Evolutionary conservation across 371 early-diverging fungal species (phyloP).

Genomic region (Zopfochytrium polystomum): DNA sequence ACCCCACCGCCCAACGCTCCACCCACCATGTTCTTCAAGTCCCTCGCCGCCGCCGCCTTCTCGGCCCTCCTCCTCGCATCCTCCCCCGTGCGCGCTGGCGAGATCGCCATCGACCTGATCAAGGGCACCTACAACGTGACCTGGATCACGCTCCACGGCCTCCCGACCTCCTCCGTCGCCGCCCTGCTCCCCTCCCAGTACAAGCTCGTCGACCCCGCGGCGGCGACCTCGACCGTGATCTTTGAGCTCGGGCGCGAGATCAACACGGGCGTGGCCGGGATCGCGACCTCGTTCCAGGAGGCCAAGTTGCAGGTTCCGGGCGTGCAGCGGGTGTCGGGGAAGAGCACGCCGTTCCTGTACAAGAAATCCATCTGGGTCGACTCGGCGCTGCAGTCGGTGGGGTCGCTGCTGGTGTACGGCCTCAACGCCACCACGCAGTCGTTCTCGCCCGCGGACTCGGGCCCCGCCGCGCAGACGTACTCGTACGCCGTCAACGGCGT

Average conservation of each 20-base stretch:
- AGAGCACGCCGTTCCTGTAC: conserved; percentile 4
- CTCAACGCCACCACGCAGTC: too few species aligned
- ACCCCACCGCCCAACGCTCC: too few species aligned
- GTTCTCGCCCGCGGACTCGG: too few species aligned
- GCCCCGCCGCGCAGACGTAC: too few species aligned
- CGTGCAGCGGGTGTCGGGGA: background rate
- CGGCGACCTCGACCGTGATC: background rate
- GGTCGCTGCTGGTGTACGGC: too few species aligned
- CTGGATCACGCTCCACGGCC: conserved; percentile 1
- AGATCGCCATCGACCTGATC: background rate
- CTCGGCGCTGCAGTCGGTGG: background rate
- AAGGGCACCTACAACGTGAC: conserved; percentile 9
- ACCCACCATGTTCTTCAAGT: too few species aligned
- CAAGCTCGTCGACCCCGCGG: background rate
- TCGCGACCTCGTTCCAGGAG: conserved; percentile 2
- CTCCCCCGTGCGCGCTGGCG: background rate
- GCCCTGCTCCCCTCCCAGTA: background rate
- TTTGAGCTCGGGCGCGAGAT: conserved; percentile 7
- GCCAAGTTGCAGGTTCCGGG: conserved; percentile 4
- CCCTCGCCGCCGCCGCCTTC: conserved; percentile 4
- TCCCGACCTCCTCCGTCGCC: background rate
- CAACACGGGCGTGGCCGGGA: background rate
- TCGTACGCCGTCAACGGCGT: too few species aligned
- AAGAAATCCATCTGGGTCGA: conserved; percentile 12
- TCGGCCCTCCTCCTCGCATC: background rate